These are phyloP conservation scores for Solanum sitiens DNA, from an alignment of 257 asterid genomes.

Conservation along the genomic window DNA sequence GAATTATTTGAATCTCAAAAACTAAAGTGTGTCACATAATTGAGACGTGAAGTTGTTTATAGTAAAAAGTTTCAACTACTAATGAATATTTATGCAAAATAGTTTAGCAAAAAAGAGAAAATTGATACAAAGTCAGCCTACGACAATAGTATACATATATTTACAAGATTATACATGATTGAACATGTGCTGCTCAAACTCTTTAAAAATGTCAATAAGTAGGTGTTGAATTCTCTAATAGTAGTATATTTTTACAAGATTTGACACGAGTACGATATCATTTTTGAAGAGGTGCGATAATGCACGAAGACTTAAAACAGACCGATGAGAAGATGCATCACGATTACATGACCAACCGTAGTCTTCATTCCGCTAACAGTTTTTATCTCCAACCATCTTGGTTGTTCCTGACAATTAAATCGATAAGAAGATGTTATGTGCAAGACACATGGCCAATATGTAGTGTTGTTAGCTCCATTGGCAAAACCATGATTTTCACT, in stretches of 20 bases:
- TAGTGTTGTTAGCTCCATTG: background rate
- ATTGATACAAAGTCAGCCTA: background rate
- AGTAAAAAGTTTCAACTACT: background rate
- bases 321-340: conserved; percentile 88
- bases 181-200: background rate
- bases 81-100: background rate
- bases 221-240: background rate
- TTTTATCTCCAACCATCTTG: conserved; percentile 77
- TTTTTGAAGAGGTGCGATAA: too few species aligned
- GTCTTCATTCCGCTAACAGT: conserved; percentile 78
- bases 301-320: background rate
- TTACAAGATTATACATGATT: background rate
- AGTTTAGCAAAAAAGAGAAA: background rate
- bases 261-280: background rate
- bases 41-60: too few species aligned
- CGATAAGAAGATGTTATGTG: background rate
- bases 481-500: background rate
- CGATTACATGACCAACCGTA: conserved; percentile 83
- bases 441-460: background rate
- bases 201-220: background rate
- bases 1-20: too few species aligned
- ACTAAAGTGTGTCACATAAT: fast-evolving
- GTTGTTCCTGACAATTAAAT: conserved; percentile 55
- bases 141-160: background rate
- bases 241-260: background rate